Evolutionary conservation across 805 yeast species (phyloP), one percentile per base, ranked within the genome.

Genomic region (Phaffomyces opuntiae): DNA sequence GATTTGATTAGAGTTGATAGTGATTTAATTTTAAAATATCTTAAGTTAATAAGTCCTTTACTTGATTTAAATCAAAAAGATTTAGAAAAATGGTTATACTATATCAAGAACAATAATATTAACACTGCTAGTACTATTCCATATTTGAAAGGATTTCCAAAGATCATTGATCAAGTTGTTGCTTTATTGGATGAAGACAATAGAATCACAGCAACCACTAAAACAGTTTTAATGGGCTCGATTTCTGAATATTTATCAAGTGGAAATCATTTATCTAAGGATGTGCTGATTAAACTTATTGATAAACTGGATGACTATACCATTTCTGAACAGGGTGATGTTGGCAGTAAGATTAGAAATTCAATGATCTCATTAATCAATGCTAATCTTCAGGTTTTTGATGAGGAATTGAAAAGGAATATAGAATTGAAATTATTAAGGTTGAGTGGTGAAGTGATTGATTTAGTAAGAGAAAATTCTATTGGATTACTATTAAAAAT

Each of bases 261-360:
- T 2, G 34, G 44, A 1, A 14, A 27, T 8, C 19, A 16, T 4
- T 16, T 42, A 14, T 7, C 38, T 6, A 26, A 34, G 2, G 25
- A 36, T 16, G 9, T 35, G 6, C 29, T 45, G 16, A 8, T 34
- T n/a, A 12, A 34, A 19, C 31, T 60, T 16, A 38, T 73, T 1
- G 52, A 50, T 2, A 74, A 77, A 32, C 62, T 91, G 13, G 81
- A 83, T 50, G 96, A 90, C 55, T 88, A 89, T 60, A 78, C 95
- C 0, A 66, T 75, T 2, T 85, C 91, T 0, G 77, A 78, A 26
- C 84, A 87, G 56, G 98, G 98, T 9, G 98, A 90, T 65, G 90
- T 89, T n/a, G 98, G 98, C 2, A 77, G 87, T 40, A 74, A 79
- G 54, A 75, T 88, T 1, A 67, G 98, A 40, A 51, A 59, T 1